Base-by-base conservation (phyloP, 805 yeast genomes). In the Zygosaccharomyces pseudorouxii region DNA sequence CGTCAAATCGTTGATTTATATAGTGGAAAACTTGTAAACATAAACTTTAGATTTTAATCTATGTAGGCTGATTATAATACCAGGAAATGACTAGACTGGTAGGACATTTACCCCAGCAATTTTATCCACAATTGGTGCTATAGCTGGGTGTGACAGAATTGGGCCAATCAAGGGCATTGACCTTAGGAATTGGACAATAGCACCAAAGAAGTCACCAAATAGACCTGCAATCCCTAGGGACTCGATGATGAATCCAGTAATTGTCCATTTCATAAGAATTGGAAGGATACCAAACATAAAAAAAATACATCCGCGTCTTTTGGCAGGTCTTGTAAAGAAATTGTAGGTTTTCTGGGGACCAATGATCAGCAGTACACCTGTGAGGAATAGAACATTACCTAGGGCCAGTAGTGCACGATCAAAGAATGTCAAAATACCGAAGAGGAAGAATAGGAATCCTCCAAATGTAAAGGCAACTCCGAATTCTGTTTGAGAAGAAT, bases 381-480 rank as follows among this genome's bases (percentile, higher is more conserved):
- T 77, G 7, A 86, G 70, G 59, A 88, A 86, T 41, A 89, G 64
- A 45, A 79, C 77, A 65, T 93, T 92, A 14, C 98, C 98, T 62
- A 93, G 76, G 1, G 97, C 96, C 51, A 92, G 74, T 31, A 92
- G 73, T 0, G 95, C 90, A 7, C 95, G 75, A 63, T 93, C 97
- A 62, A 93, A 93, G 54, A 92, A 81, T 14, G 96, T 79, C 59
- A 89, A 59, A 27, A 92, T 76, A 5, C 99, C 99, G 18, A 92
- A 71, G 4, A 87, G 60, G 67, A 93, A 86, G 63, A 89, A 83
- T 22, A 86, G 62, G 42, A 84, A 78, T 7, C 82, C 96, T 29
- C 84, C 86, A 14, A 95, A 89, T 3, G 96, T 87, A 74, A 89
- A 84, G 2, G 88, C 96, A 16, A 88, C 97, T 31, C 98, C 98